Evolutionary conservation across 2,329 filamentous ascomycete species (phyloP), one percentile per base, ranked within the genome.

Genomic region (Pestalotiopsis sp.): DNA sequence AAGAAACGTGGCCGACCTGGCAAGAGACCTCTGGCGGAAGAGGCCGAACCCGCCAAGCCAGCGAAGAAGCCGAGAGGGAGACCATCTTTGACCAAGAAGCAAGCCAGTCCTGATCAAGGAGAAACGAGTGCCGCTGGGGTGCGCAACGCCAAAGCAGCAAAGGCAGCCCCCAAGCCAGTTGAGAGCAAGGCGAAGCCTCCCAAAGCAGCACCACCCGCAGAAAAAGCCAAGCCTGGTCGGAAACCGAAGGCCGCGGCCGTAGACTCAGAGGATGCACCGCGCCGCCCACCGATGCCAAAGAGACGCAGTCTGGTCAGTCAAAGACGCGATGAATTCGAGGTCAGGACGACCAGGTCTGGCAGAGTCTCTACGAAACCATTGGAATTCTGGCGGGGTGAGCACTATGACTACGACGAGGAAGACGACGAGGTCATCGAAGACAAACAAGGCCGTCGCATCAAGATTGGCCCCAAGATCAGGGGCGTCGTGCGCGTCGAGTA

Each of bases 351-450:
- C 65, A 90, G 94, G 67, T 95, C 92, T 13, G 95, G 94, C 2
- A 89, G 96, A 68, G 89, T 90, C 66, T 93, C 93, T 11, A 91
- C 93, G 70, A 89, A 89, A 70, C 96, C 95, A 0, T 81, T 98
- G 41, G 90, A 93, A 31, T 97, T 88, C 78, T 98, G 95, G 95
- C 90, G 90, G 74, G 94, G 94, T 72, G 95, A 98, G 78, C 89
- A 88, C 67, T 89, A 92, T 61, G 88, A 94, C 25, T 93, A 90
- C 75, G 90, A 91, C 65, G 84, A 87, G 20, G 87, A 89, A 27
- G 89, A 83, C 36, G 87, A 87, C 67, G 80, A 83, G 68, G 79
- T 84, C 64, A 73, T 72, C 67, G 75, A 80, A 49, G 85, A 85
- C n/a, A 84, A 76, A 61, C 73, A 74, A 9, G 71, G 69, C 39